A percentile compares a stretch with the other conserved stretches of the same genome.
Evolutionary conservation across 2,329 filamentous ascomycete genomes (phyloP).

Genomic region (Cadophora gregata): DNA sequence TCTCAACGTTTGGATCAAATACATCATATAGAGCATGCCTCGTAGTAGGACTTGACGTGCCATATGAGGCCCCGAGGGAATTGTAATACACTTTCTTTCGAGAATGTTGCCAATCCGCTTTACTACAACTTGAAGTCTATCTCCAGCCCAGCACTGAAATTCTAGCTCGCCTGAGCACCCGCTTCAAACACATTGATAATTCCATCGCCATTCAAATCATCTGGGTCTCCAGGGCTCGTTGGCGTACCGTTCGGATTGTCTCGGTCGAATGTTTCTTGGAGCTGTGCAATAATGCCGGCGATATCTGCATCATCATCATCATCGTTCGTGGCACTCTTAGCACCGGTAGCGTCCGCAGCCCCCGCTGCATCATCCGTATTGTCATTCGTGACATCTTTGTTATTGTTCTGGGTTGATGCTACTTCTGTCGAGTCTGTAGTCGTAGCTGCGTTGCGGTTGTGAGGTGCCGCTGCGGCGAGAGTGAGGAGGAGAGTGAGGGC

Average conservation of each 20-base stretch:
- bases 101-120: too few relatives aligned
- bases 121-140: too few relatives aligned
- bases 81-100: too few relatives aligned
- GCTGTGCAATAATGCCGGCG: background rate
- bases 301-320: background rate
- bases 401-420: background rate
- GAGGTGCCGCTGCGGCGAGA: background rate
- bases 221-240: background rate
- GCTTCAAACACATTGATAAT: slow-evolving; percentile 6
- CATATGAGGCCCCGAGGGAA: too few relatives aligned
- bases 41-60: too few relatives aligned
- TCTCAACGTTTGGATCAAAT: too few relatives aligned
- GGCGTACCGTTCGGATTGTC: background rate
- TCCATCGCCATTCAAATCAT: slow-evolving; percentile 11
- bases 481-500: background rate
- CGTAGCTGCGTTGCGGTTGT: background rate
- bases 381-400: too few relatives aligned
- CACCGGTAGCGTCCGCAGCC: background rate
- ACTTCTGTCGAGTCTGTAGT: background rate
- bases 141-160: background rate
- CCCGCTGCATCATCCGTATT: too few relatives aligned
- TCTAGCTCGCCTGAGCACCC: slow-evolving; percentile 2
- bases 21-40: too few relatives aligned
- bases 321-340: background rate
- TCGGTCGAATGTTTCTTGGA: slow-evolving; percentile 5